Percentiles rank a stretch among this genome's conserved stretches.
Evolutionary conservation across 306 rosid species (phyloP).

Genomic region (Sindora glabra): DNA sequence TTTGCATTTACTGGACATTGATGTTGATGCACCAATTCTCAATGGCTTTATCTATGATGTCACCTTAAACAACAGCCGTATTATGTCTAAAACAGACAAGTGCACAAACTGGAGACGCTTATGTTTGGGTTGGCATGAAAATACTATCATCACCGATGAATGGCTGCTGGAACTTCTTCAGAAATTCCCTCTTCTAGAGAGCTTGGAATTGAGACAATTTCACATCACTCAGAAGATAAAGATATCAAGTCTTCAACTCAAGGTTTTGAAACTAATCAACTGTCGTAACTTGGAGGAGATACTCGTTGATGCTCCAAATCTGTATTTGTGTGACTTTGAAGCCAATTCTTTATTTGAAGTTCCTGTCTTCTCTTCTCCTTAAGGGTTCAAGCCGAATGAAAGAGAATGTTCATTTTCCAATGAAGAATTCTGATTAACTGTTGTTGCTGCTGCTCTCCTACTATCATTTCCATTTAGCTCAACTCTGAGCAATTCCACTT

Average conservation of each 20-base stretch:
- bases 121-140: not conserved
- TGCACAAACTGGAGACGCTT: slow-evolving; percentile 11
- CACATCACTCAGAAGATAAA: slow-evolving; percentile 16
- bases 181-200: slow-evolving; percentile 25
- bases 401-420: not conserved
- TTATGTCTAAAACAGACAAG: too few relatives aligned
- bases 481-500: too few relatives aligned
- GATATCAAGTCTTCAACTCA: slow-evolving; percentile 20
- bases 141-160: not conserved
- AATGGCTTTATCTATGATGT: not conserved
- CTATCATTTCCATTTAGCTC: too few relatives aligned
- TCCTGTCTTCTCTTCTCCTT: not conserved
- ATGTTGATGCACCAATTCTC: slow-evolving; percentile 18
- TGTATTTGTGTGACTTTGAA: not conserved
- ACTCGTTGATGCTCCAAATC: slow-evolving; percentile 20
- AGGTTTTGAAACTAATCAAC: not conserved
- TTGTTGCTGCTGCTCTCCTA: too few relatives aligned
- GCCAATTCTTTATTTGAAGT: not conserved
- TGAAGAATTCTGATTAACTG: too few relatives aligned
- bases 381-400: slow-evolving; percentile 9
- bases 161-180: slow-evolving; percentile 17
- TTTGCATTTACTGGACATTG: too few relatives aligned
- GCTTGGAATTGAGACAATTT: not conserved
- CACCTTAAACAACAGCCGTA: too few relatives aligned
- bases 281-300: slow-evolving; percentile 11